Evolutionary conservation across 108 stramenopile genomes (phyloP), one percentile per base, ranked within the genome.

Genomic region (Mayamaea pseudoterrestris): DNA sequence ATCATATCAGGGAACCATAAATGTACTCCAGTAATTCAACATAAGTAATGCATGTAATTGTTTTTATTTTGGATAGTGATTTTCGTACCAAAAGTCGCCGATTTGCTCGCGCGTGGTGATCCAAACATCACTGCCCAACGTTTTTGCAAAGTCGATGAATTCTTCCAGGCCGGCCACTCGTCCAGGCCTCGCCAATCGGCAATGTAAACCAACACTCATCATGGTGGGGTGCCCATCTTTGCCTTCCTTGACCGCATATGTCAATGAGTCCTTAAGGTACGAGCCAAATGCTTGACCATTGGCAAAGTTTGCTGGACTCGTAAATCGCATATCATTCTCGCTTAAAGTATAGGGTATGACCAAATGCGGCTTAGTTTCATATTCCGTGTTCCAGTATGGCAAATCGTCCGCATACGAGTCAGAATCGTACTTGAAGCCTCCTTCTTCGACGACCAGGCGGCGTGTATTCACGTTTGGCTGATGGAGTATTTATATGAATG

Each of bases 241-340:
- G 26, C 93, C 91, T 68, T 93, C 94, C 46, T 90, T 69, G 24
- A 90, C 63, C 21, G 93, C 58, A 62, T 65, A 82, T 35, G 47
- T 57, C 16, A 86, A 47, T 53, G 57, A 80, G 39, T 79, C 71
- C 53, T 88, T 93, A 25, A 95, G 64, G 58, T 92, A 81, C 13
- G 60, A 65, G 44, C 48, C 58, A 50, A 93, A 95, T 47, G 89
- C 78, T 23, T 73, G 69, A 23, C 80, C 84, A 39, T 71, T 69
- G 9, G 80, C 71, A 60, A 84, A 93, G 34, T 91, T 91, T 60
- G 74, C 78, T 13, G 85, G 74, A 21, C 65, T 76, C 3, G 80
- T 83, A 55, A 90, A 95, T 42, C 79, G 47, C 94, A 95, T 95
- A 53, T 95, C 94, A 68, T 95, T 95, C 39, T 90, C 90, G 35